Evolutionary conservation across 1,139 yeast genomes (phyloP).

Genomic region (Debaryomycetaceae sp.): DNA sequence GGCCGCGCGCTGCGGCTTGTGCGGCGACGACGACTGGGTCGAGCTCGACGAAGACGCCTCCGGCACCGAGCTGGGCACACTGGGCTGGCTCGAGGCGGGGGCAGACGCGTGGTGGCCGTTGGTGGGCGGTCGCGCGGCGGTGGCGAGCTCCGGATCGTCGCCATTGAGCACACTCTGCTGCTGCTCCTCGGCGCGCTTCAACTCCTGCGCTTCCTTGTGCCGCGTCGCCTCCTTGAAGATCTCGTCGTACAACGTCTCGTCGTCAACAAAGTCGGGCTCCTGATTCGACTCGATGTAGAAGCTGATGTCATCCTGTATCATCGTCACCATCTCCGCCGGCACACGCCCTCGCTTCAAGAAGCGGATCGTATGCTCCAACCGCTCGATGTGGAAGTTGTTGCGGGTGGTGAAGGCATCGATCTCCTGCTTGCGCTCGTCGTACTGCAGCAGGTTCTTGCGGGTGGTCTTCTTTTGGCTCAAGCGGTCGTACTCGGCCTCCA

Average conservation of each 20-base stretch:
- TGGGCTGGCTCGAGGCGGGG: not conserved
- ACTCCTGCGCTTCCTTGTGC: slow-evolving; percentile 4
- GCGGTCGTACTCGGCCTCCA: slow-evolving; percentile 36
- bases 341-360: slow-evolving; percentile 28
- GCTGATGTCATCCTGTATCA: slow-evolving; percentile 39
- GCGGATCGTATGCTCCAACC: slow-evolving; percentile 29
- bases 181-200: not conserved
- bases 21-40: slow-evolving; percentile 12
- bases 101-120: not conserved
- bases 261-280: slow-evolving; percentile 37
- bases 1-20: slow-evolving; percentile 7
- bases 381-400: slow-evolving; percentile 38
- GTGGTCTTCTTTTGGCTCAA: slow-evolving; percentile 37
- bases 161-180: slow-evolving; percentile 7
- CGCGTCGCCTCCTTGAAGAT: slow-evolving; percentile 26
- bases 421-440: slow-evolving; percentile 43
- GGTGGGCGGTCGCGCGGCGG: not conserved
- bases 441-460: slow-evolving; percentile 32
- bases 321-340: slow-evolving; percentile 31
- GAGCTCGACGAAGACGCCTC: slow-evolving; percentile 1
- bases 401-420: slow-evolving; percentile 31
- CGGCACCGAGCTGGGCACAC: not conserved
- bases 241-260: slow-evolving; percentile 41
- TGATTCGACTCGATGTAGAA: slow-evolving; percentile 36
- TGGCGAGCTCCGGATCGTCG: not conserved